phyloP scores from a whole-genome alignment of 73 alveolate genomes.

The Stentor coeruleus region DNA sequence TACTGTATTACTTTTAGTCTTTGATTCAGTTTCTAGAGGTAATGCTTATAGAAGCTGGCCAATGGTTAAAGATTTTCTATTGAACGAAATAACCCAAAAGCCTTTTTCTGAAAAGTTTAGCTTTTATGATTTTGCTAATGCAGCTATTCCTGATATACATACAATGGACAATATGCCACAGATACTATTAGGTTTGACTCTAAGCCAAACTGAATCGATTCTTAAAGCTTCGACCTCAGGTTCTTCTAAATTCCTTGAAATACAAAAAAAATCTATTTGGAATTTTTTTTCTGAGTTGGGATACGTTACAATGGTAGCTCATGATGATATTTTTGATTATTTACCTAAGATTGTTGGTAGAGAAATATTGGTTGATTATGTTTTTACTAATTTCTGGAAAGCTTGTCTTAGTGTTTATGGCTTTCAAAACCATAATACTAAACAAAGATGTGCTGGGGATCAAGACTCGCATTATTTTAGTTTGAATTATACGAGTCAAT shows the following conservation, averaged over 20 bases:
- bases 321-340: not conserved
- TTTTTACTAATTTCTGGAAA: not conserved
- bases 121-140: not conserved
- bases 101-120: not conserved
- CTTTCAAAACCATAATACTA: not conserved
- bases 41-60: not conserved
- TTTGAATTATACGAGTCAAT: not conserved
- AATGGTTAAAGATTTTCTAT: not conserved
- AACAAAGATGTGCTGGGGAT: not conserved
- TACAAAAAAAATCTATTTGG: not conserved
- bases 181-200: not conserved
- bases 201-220: not conserved
- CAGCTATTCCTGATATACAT: not conserved
- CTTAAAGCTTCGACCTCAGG: not conserved
- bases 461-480: not conserved
- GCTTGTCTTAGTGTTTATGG: not conserved
- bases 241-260: not conserved
- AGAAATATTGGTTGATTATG: not conserved
- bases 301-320: not conserved
- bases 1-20: not conserved
- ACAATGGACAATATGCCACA: not conserved
- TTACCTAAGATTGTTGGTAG: not conserved
- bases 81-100: not conserved
- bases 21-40: slow-evolving; percentile 4
- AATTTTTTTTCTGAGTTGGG: not conserved